Evolutionary conservation across 2,329 filamentous ascomycete genomes (phyloP).

Genomic region (Botrytis aclada): DNA sequence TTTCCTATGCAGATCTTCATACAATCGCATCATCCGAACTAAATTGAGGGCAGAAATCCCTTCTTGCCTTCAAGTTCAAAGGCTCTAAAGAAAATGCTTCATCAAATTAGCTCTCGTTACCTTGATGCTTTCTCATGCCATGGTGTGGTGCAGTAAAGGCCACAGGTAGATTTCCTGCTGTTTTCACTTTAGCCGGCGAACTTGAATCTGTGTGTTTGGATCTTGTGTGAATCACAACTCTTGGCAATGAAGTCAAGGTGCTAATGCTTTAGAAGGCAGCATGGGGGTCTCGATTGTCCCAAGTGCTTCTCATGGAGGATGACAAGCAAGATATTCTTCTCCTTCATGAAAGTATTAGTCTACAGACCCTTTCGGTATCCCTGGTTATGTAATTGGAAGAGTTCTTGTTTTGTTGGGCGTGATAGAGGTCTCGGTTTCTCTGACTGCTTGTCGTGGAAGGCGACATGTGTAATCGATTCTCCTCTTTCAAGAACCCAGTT

Average conservation of each 20-base stretch:
- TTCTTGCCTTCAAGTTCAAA: not conserved
- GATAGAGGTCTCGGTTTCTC: too few relatives aligned
- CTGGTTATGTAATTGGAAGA: too few relatives aligned
- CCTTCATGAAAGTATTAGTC: too few relatives aligned
- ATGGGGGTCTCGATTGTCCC: not conserved
- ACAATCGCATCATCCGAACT: not conserved
- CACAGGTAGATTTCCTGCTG: not conserved
- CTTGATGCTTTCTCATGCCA: not conserved
- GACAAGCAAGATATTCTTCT: not conserved
- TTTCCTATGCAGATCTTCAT: not conserved
- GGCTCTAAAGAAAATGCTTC: not conserved
- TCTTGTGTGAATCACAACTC: not conserved
- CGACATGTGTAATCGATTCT: too few relatives aligned
- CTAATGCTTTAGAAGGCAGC: not conserved
- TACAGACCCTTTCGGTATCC: too few relatives aligned
- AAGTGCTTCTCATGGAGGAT: not conserved
- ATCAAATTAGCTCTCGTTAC: not conserved
- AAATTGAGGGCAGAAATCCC: not conserved
- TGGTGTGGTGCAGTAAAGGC: not conserved
- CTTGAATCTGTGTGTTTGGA: not conserved
- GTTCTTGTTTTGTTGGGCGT: too few relatives aligned
- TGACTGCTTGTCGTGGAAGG: too few relatives aligned
- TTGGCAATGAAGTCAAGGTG: not conserved
- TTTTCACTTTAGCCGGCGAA: not conserved
- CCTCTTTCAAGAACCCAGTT: not conserved